Evolutionary conservation across 805 yeast species (phyloP).

Genomic region (Lipomyces mesembrius): DNA sequence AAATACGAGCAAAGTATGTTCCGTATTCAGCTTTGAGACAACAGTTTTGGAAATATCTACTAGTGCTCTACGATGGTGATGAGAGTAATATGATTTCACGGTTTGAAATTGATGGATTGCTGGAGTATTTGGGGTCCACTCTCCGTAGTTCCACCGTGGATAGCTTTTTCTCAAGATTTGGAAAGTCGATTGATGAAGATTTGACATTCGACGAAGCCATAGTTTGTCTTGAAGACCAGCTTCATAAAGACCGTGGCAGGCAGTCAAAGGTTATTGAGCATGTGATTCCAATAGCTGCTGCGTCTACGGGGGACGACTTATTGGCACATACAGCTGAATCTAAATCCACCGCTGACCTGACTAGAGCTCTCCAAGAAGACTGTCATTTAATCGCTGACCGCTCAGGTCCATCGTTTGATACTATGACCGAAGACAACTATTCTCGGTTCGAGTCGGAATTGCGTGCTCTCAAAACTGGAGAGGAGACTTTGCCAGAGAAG

Average conservation of each 20-base stretch:
- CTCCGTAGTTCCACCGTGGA: conserved; percentile 44
- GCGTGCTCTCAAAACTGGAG: background rate
- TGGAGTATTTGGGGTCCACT: conserved; percentile 67
- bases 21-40: conserved; percentile 67
- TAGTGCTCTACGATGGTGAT: conserved; percentile 54
- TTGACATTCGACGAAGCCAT: conserved; percentile 61
- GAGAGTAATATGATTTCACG: conserved; percentile 55
- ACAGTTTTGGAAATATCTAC: conserved; percentile 69
- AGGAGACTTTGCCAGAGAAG: background rate
- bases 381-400: background rate
- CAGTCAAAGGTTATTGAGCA: background rate
- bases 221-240: conserved; percentile 54
- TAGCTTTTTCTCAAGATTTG: conserved; percentile 40
- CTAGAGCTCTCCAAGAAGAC: background rate
- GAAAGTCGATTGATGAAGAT: conserved; percentile 47
- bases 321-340: background rate
- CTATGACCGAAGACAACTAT: background rate
- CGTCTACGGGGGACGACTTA: background rate
- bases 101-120: conserved; percentile 64
- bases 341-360: too few relatives aligned
- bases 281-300: background rate
- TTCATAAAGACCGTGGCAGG: conserved; percentile 38
- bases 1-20: conserved; percentile 65
- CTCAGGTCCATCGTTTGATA: background rate
- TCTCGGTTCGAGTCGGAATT: background rate